Base-by-base conservation (phyloP, 2,329 filamentous ascomycete genomes). In the Cercospora sp. region DNA sequence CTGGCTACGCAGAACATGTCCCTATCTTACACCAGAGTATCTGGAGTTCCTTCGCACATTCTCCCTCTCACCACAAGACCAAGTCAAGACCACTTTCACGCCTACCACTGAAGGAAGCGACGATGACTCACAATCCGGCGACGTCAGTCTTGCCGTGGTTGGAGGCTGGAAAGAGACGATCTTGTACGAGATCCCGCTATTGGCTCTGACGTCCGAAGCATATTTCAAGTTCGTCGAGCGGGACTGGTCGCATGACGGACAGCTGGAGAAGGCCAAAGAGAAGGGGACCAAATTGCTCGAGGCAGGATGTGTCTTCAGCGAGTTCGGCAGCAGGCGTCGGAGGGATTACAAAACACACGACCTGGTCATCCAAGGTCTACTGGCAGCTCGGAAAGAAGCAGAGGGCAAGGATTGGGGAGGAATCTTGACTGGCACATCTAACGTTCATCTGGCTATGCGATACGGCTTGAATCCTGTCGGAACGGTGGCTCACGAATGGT, bases 201-300 rank as follows among this genome's bases (percentile, higher is more conserved):
- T 99, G 20, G 93, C 96, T 2, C 81, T 99, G 71, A 92, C 94
- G 1, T 97, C 93, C 59, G 94, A 99, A 80, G 93, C 95, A 60
- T 99, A 97, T 82, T 99, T 99, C 85, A 93, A 92, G 77, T 98
- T 97, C 81, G 92, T 93, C 83, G 93, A 99, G 77, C 92, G 82
- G 63, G 94, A 97, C 78, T 99, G 95, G 95, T 90, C 87, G 74
- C 91, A 98, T 75, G 87, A 91, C 5, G 90, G 90, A 2, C 95
- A 99, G 79, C 89, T 96, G 75, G 90, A 96, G 60, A 90, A 90
- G 73, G 94, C 95, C 1, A 92, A 89, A 70, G 83, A 87, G 8
- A 99, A 99, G 81, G 95, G 93, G 2, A 83, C 89, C 71, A 84
- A 85, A 63, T 83, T 99, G 36, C 81, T 99, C 10, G 85, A 95